Base-by-base conservation (phyloP, 78 protist species). In the Fonticula alba region DNA sequence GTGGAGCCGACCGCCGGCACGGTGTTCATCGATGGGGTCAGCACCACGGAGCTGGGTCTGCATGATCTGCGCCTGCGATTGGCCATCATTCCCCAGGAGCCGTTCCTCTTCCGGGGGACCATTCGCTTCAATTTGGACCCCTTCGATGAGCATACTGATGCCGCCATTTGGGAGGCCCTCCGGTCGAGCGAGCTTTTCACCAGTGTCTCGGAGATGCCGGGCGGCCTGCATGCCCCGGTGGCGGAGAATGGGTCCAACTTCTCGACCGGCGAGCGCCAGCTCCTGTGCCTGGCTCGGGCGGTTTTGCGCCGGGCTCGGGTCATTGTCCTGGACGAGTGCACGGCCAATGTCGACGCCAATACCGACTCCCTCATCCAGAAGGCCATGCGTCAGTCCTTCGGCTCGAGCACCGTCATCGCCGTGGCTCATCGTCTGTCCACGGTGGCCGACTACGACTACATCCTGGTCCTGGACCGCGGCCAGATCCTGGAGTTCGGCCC, bases 261-360 rank as follows among this genome's bases (percentile, higher is more conserved):
- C 33, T 54, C 75, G 38, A 69, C 74, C 26, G 96, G 96, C 3
- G 84, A 87, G 73, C 73, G 82, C 53, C 97, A 91, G 75, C 73
- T 86, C 36, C 27, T 91, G 20, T 83, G 89, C 67, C 55, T 91
- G 36, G 88, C 89, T 26, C 77, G 93, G 31, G 95, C 89, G 54
- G 37, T 86, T 10, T 36, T 82, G 13, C 19, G 26, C 38, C 22
- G 41, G 19, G 33, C 66, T 7, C 46, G 65, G 24, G 51, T 89
- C 27, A 43, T 85, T 52, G 58, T 88, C 36, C 11, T 87, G 50
- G 96, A 91, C 72, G 96, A 91, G 66, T 90, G 90, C 24, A 87
- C 96, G 0, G 88, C 94, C 0, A 47, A 57, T 19, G 64, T 86
- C 35, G 95, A 89, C 50, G 11, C 53, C 27, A 81, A 63, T 35